Percentiles rank a stretch among this genome's conserved stretches.
These are phyloP conservation scores for Fusarium anguioides DNA, from an alignment of 2,329 filamentous ascomycete species.

Conservation along the genomic window DNA sequence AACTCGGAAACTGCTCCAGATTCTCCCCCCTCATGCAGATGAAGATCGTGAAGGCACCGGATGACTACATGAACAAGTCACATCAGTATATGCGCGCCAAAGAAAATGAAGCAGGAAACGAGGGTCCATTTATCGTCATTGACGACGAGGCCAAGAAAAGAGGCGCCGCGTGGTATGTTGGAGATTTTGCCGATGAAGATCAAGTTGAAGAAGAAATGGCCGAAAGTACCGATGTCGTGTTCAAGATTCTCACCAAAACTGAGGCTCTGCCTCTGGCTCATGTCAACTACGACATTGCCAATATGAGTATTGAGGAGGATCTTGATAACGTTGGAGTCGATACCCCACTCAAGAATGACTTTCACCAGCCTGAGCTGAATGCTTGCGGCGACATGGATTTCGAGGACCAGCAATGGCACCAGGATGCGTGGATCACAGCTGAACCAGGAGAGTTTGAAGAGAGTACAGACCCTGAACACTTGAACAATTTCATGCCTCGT, in stretches of 20 bases:
- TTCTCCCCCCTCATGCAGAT: not conserved
- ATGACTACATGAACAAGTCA: not conserved
- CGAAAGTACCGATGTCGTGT: constrained; percentile 3
- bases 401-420: not conserved
- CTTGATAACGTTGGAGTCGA: not conserved
- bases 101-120: constrained; percentile 7
- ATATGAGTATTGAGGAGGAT: not conserved
- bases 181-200: not conserved
- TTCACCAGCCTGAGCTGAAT: not conserved
- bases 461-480: not conserved
- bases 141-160: constrained; percentile 4
- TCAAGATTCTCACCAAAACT: not conserved
- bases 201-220: not conserved
- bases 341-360: not conserved
- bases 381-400: not conserved
- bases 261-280: not conserved
- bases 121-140: not conserved
- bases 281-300: not conserved
- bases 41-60: not conserved
- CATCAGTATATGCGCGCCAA: not conserved
- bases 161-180: constrained; percentile 7
- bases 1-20: not conserved
- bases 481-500: not conserved
- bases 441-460: constrained; percentile 3
- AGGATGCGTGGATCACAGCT: not conserved